phyloP scores from a whole-genome alignment of 2,329 filamentous ascomycete genomes.

The Ophiostoma montium region DNA sequence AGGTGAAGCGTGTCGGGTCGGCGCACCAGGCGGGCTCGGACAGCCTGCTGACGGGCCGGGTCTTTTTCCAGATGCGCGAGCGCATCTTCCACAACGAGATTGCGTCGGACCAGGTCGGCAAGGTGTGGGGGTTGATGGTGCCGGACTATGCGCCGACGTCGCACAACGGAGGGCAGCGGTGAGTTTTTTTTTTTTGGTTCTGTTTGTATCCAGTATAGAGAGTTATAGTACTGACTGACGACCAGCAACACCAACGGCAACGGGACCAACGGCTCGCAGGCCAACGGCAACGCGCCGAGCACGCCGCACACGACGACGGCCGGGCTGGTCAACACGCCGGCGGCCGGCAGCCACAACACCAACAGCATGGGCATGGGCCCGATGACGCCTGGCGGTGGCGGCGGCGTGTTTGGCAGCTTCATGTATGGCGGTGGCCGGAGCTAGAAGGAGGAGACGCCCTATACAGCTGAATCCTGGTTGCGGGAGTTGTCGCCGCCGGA shows the following conservation, averaged over 20 bases:
- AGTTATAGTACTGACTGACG: not conserved
- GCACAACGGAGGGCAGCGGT: not conserved
- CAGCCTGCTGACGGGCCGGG: slow-evolving; percentile 79
- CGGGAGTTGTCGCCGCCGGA: too few species aligned
- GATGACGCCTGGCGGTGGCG: slow-evolving; percentile 64
- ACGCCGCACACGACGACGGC: slow-evolving; percentile 50
- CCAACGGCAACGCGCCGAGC: slow-evolving; percentile 28
- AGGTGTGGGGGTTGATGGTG: slow-evolving; percentile 84
- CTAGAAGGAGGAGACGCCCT: not conserved
- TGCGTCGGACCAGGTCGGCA: slow-evolving; percentile 68
- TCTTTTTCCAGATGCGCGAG: slow-evolving; percentile 87
- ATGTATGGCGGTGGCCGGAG: slow-evolving; percentile 27
- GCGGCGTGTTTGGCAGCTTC: slow-evolving; percentile 65
- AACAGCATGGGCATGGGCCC: slow-evolving; percentile 49
- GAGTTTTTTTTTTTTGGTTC: not conserved
- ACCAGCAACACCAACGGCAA: slow-evolving; percentile 21
- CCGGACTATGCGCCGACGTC: slow-evolving; percentile 37
- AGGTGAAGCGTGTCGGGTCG: slow-evolving; percentile 73
- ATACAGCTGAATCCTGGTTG: not conserved
- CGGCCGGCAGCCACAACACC: slow-evolving; percentile 47
- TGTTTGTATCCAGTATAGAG: too few species aligned
- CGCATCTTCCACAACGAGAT: slow-evolving; percentile 77
- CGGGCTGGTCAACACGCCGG: slow-evolving; percentile 44
- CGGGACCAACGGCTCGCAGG: slow-evolving; percentile 20
- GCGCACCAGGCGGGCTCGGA: slow-evolving; percentile 92